A percentile compares a stretch with the other conserved stretches of the same genome.
Conservation (phyloP, 2,329 filamentous ascomycete species). For the Penicillium decumbens region DNA sequence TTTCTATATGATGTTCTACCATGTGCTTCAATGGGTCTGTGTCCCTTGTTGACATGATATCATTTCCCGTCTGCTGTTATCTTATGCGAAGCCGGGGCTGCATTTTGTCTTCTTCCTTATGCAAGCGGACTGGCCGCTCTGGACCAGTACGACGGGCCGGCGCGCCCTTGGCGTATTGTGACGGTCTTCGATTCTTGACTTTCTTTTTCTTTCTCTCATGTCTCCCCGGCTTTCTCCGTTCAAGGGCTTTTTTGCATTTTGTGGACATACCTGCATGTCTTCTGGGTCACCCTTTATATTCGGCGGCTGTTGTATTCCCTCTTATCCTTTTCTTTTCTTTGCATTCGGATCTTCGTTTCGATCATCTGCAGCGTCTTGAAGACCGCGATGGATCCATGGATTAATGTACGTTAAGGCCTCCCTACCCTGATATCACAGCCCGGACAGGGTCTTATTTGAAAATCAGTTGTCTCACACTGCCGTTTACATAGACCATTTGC, state of each 20-base stretch:
- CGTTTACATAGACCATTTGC: slow-evolving; percentile 40
- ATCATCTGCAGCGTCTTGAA: slow-evolving; percentile 33
- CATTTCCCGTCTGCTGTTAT: slow-evolving; percentile 21
- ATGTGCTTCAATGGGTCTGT: slow-evolving; percentile 19
- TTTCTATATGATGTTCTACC: slow-evolving; percentile 21
- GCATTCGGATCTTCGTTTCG: slow-evolving; percentile 38
- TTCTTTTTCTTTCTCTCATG: slow-evolving; percentile 12
- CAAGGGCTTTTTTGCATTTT: slow-evolving; percentile 33
- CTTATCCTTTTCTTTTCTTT: slow-evolving; percentile 26
- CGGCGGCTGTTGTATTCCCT: slow-evolving; percentile 30
- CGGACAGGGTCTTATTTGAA: slow-evolving; percentile 43
- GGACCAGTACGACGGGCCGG: slow-evolving; percentile 29
- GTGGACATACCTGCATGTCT: slow-evolving; percentile 32
- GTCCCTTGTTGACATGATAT: slow-evolving; percentile 33
- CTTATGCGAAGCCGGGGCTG: slow-evolving; percentile 23
- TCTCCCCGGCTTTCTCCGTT: slow-evolving; percentile 19
- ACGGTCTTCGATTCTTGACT: slow-evolving; percentile 22
- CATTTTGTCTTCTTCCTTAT: slow-evolving; percentile 23
- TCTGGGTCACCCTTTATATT: slow-evolving; percentile 25
- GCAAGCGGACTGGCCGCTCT: slow-evolving; percentile 32
- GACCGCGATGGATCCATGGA: slow-evolving; percentile 34
- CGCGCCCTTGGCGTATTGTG: slow-evolving; percentile 36
- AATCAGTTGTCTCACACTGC: slow-evolving; percentile 44
- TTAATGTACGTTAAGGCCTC: slow-evolving; percentile 50
- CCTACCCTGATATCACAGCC: slow-evolving; percentile 41